A percentile compares a stretch with the other conserved stretches of the same genome.
phyloP scores from a whole-genome alignment of 176 grass and related monocot species.

The Zea luxurians region DNA sequence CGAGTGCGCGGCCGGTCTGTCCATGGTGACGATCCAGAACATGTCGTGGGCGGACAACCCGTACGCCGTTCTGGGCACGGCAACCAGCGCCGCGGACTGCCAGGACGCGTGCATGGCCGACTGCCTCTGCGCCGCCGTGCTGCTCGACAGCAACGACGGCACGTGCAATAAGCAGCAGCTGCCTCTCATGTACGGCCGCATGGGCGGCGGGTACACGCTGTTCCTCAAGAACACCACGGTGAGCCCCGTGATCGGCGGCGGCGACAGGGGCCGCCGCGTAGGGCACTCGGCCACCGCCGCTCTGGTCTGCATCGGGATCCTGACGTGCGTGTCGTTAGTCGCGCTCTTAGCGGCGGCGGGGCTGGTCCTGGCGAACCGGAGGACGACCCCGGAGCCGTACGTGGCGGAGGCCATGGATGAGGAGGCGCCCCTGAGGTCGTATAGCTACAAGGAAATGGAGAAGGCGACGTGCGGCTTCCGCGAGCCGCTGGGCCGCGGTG shows the following conservation, averaged over 20 bases:
- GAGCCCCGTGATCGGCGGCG: neutral
- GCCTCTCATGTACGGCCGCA: slow-evolving; percentile 28
- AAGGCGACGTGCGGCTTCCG: slow-evolving; percentile 46
- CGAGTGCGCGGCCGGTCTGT: neutral
- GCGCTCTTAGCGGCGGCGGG: slow-evolving; percentile 1
- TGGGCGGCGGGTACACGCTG: slow-evolving; percentile 23
- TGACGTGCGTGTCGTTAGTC: neutral
- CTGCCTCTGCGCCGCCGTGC: slow-evolving; percentile 44
- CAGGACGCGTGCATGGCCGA: slow-evolving; percentile 32
- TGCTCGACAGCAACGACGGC: slow-evolving; percentile 28
- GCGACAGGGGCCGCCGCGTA: neutral
- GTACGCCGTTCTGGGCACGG: slow-evolving; percentile 2
- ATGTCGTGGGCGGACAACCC: slow-evolving; percentile 37
- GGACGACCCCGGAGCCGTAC: neutral
- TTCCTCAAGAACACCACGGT: slow-evolving; percentile 35
- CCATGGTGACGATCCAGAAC: slow-evolving; percentile 20
- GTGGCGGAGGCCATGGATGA: neutral
- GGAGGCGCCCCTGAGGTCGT: slow-evolving; percentile 24
- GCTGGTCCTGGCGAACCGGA: slow-evolving; percentile 25
- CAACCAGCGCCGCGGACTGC: slow-evolving; percentile 48
- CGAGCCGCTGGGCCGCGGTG: slow-evolving; percentile 52
- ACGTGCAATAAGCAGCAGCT: slow-evolving; percentile 45
- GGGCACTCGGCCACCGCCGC: slow-evolving; percentile 9
- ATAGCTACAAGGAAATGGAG: slow-evolving; percentile 54
- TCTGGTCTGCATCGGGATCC: slow-evolving; percentile 3